Conservation (phyloP, 805 yeast genomes). For the Saturnispora diversa region DNA sequence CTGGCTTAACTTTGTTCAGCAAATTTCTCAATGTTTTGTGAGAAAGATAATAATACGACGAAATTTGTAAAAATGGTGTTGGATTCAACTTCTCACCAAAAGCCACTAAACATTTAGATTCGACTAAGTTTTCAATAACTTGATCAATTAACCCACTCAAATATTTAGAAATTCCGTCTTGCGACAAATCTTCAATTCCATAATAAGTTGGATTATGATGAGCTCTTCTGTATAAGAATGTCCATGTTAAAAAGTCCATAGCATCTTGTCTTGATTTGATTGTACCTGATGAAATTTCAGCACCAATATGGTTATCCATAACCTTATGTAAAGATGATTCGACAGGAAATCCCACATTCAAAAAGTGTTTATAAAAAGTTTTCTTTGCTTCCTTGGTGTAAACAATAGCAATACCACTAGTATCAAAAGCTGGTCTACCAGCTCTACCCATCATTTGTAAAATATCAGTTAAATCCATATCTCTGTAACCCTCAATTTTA, state of each 20-base stretch:
- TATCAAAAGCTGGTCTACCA: slow-evolving; percentile 75
- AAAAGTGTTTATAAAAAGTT: slow-evolving; percentile 66
- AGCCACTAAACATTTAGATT: slow-evolving; percentile 63
- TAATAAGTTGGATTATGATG: slow-evolving; percentile 73
- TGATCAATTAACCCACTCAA: slow-evolving; percentile 59
- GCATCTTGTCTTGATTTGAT: slow-evolving; percentile 60
- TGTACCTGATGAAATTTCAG: slow-evolving; percentile 67
- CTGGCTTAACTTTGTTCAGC: slow-evolving; percentile 40
- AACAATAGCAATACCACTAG: slow-evolving; percentile 69
- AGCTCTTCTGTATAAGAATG: slow-evolving; percentile 64
- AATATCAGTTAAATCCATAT: slow-evolving; percentile 77
- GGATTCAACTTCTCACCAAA: slow-evolving; percentile 44
- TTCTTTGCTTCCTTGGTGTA: slow-evolving; percentile 71
- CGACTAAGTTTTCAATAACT: slow-evolving; percentile 57
- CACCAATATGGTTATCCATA: slow-evolving; percentile 73
- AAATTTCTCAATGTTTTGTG: slow-evolving; percentile 78
- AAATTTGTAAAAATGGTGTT: slow-evolving; percentile 75
- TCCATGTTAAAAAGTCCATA: slow-evolving; percentile 68
- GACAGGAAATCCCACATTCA: slow-evolving; percentile 76
- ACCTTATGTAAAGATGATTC: slow-evolving; percentile 72
- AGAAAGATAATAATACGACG: slow-evolving; percentile 88
- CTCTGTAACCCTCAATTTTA: slow-evolving; percentile 60
- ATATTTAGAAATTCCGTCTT: slow-evolving; percentile 49
- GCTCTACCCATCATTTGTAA: slow-evolving; percentile 84
- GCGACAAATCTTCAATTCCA: slow-evolving; percentile 54